Percentiles rank a stretch among this genome's conserved stretches.
Evolutionary conservation across 768 basidiomycete species (phyloP).

Genomic region (Pisolithus microcarpus): DNA sequence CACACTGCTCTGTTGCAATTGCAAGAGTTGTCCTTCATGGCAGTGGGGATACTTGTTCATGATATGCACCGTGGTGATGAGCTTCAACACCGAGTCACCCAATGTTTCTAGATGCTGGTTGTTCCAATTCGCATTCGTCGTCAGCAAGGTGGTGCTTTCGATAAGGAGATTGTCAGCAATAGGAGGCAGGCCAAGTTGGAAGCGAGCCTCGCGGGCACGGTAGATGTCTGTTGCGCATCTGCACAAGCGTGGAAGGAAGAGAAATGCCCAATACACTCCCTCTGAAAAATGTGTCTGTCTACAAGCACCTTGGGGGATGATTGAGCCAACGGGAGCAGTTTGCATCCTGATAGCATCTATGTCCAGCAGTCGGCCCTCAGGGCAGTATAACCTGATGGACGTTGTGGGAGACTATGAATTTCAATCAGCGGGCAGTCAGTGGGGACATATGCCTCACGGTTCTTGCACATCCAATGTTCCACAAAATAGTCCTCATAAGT

Average conservation of each 20-base stretch:
- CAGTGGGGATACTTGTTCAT: conserved; percentile 69
- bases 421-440: conserved; percentile 50
- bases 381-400: conserved; percentile 35
- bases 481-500: conserved; percentile 23
- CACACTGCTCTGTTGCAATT: conserved; percentile 55
- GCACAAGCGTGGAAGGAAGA: conserved; percentile 58
- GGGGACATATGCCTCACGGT: too few relatives aligned
- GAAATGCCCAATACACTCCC: conserved; percentile 38
- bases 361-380: conserved; percentile 16
- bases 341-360: conserved; percentile 22
- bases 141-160: conserved; percentile 73
- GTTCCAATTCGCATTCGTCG: conserved; percentile 53
- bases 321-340: conserved; percentile 33
- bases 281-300: too few relatives aligned
- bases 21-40: conserved; percentile 78
- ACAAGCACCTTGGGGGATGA: too few relatives aligned
- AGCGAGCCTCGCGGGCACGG: conserved; percentile 45
- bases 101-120: conserved; percentile 85
- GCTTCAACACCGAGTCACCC: conserved; percentile 76
- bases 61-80: conserved; percentile 68
- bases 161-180: conserved; percentile 52
- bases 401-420: conserved; percentile 36
- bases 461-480: too few relatives aligned
- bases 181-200: conserved; percentile 53
- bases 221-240: conserved; percentile 60